Percentiles rank a stretch among this genome's conserved stretches.
These are phyloP conservation scores for Sphaerulina populicola DNA, from an alignment of 2,329 filamentous ascomycete genomes.

Conservation along the genomic window DNA sequence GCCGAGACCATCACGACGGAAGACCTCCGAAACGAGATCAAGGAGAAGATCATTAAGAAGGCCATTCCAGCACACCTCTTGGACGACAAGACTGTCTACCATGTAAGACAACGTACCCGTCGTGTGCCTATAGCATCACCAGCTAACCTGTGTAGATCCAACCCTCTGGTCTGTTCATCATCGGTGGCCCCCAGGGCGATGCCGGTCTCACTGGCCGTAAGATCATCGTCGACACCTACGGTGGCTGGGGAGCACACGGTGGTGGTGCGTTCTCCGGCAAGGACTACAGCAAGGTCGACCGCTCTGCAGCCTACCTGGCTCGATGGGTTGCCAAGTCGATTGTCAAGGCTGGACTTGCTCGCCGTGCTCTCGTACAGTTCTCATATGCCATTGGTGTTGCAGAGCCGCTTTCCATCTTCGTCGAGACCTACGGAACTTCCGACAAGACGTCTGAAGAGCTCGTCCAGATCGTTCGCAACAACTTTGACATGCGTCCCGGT, in stretches of 20 bases:
- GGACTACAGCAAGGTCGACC: slow-evolving; percentile 99
- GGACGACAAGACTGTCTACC: slow-evolving; percentile 89
- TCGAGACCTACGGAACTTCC: slow-evolving; percentile 95
- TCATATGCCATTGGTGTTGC: slow-evolving; percentile 99
- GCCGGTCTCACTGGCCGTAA: slow-evolving; percentile 97
- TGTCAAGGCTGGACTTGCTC: slow-evolving; percentile 77
- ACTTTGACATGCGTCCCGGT: slow-evolving; percentile 97
- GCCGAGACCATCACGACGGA: slow-evolving; percentile 79
- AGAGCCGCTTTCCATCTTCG: slow-evolving; percentile 95
- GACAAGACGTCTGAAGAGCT: slow-evolving; percentile 83
- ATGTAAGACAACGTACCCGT: slow-evolving; percentile 50
- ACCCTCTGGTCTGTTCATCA: slow-evolving; percentile 97
- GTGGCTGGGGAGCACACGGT: slow-evolving; percentile 98
- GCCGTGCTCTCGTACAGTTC: slow-evolving; percentile 91
- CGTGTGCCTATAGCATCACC: neutral
- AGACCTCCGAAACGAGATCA: slow-evolving; percentile 85
- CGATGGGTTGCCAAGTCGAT: slow-evolving; percentile 99
- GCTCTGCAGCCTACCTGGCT: slow-evolving; percentile 91
- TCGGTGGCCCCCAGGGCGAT: slow-evolving; percentile 97
- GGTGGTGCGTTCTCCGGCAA: slow-evolving; percentile 99
- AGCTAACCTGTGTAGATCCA: slow-evolving; percentile 56
- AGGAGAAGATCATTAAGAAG: slow-evolving; percentile 94
- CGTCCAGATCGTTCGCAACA: slow-evolving; percentile 84
- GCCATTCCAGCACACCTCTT: slow-evolving; percentile 89
- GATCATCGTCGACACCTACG: slow-evolving; percentile 99